Evolutionary conservation across 805 yeast genomes (phyloP).

Genomic region (Pichia membranifaciens): DNA sequence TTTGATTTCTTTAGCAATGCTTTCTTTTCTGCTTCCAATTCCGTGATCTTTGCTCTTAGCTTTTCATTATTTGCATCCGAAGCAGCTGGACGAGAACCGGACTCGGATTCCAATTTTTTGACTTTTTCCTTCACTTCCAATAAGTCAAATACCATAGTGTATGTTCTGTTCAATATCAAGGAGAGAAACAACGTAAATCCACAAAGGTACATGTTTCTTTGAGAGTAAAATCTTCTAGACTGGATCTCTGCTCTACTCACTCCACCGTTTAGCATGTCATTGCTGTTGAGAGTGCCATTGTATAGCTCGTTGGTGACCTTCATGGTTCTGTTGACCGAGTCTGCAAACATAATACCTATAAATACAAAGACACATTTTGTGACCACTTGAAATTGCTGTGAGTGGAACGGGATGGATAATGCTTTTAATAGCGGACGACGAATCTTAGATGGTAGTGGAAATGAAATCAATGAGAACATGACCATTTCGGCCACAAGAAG

Average conservation of each 20-base stretch:
- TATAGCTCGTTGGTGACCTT: constrained; percentile 60
- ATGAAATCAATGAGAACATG: constrained; percentile 69
- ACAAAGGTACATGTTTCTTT: constrained; percentile 91
- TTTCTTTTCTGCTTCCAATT: constrained; percentile 59
- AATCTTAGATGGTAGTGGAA: constrained; percentile 75
- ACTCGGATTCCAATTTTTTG: constrained; percentile 15
- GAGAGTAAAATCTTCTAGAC: constrained; percentile 91
- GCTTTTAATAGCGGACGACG: constrained; percentile 63
- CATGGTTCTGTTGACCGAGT: constrained; percentile 78
- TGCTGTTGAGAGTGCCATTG: constrained; percentile 15
- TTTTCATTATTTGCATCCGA: background rate
- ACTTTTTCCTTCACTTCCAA: constrained; percentile 54
- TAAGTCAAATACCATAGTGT: constrained; percentile 70
- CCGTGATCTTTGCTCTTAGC: constrained; percentile 46
- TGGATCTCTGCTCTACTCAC: constrained; percentile 74
- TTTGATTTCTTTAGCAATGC: constrained; percentile 69
- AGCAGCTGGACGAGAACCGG: constrained; percentile 1
- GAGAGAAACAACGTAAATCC: constrained; percentile 93
- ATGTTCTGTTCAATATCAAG: constrained; percentile 78
- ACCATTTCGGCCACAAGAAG: constrained; percentile 73
- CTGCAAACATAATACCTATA: constrained; percentile 77
- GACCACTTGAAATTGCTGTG: constrained; percentile 67
- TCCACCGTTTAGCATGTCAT: constrained; percentile 21
- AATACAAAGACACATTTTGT: constrained; percentile 79
- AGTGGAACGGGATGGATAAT: constrained; percentile 62